A percentile compares a stretch with the other conserved stretches of the same genome.
phyloP scores from a whole-genome alignment of 139 green algal genomes.

The Limnomonas spitsbergensis region DNA sequence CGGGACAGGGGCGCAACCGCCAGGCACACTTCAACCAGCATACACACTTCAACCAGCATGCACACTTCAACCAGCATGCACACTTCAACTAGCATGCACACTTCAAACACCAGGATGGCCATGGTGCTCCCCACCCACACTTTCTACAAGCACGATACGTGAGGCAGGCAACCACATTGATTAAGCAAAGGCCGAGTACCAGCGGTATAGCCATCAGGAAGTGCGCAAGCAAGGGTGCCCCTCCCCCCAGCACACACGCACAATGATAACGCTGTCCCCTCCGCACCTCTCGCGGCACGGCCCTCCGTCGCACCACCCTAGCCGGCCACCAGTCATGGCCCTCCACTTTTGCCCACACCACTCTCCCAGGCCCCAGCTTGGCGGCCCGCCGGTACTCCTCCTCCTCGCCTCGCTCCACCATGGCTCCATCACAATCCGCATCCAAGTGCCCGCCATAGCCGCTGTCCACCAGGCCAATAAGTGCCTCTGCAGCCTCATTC shows the following conservation, averaged over 20 bases:
- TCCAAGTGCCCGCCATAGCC: neutral
- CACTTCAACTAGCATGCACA: too few species aligned
- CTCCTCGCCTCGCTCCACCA: neutral
- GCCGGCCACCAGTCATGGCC: slow-evolving; percentile 92
- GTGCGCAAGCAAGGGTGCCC: too few species aligned
- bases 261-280: neutral
- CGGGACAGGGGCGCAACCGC: neutral
- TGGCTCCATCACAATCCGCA: neutral
- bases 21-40: too few species aligned
- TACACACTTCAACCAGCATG: too few species aligned
- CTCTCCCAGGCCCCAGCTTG: slow-evolving; percentile 58
- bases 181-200: too few species aligned
- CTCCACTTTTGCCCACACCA: slow-evolving; percentile 92
- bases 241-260: too few species aligned
- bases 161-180: too few species aligned
- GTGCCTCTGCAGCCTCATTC: slow-evolving; percentile 71
- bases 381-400: neutral
- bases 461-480: slow-evolving; percentile 60
- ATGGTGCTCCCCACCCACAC: too few species aligned
- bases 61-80: too few species aligned
- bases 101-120: too few species aligned
- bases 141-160: too few species aligned
- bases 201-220: too few species aligned
- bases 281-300: slow-evolving; percentile 77
- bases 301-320: slow-evolving; percentile 69